Evolutionary conservation across 164 flowering plant genomes (phyloP).

Genomic region (Magnolia changhungtana): DNA sequence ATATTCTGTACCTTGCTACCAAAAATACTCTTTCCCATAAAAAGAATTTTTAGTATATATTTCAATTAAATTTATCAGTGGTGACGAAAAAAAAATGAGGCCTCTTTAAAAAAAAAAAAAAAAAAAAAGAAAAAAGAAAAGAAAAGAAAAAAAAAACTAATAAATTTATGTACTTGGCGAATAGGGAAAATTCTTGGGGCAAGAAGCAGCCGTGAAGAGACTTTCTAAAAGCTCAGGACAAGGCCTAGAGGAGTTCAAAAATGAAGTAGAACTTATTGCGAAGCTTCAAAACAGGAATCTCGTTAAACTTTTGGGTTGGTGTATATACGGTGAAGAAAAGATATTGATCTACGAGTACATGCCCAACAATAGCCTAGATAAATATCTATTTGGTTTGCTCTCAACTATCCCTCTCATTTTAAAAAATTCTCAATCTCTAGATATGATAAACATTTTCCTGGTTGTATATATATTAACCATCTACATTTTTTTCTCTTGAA

Average conservation of each 20-base stretch:
- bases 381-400: slow-evolving; percentile 25
- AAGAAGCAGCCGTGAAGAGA: slow-evolving; percentile 45
- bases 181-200: slow-evolving; percentile 8
- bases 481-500: neutral
- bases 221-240: slow-evolving; percentile 32
- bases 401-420: neutral
- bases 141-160: too few relatives aligned
- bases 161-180: too few relatives aligned
- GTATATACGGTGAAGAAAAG: slow-evolving; percentile 34
- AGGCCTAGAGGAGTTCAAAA: slow-evolving; percentile 34
- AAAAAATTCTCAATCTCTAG: too few relatives aligned
- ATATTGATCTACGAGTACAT: slow-evolving; percentile 38
- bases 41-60: too few relatives aligned
- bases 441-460: too few relatives aligned
- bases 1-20: too few relatives aligned
- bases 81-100: too few relatives aligned
- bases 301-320: slow-evolving; percentile 35
- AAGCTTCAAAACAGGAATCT: slow-evolving; percentile 46
- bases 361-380: slow-evolving; percentile 34
- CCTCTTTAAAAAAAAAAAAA: too few relatives aligned
- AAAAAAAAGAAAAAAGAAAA: too few relatives aligned
- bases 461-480: neutral
- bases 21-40: too few relatives aligned
- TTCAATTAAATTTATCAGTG: too few relatives aligned
- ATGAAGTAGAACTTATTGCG: slow-evolving; percentile 35